These are phyloP conservation scores for Paramecium pentaurelia DNA, from an alignment of 73 alveolate genomes.

Conservation along the genomic window DNA sequence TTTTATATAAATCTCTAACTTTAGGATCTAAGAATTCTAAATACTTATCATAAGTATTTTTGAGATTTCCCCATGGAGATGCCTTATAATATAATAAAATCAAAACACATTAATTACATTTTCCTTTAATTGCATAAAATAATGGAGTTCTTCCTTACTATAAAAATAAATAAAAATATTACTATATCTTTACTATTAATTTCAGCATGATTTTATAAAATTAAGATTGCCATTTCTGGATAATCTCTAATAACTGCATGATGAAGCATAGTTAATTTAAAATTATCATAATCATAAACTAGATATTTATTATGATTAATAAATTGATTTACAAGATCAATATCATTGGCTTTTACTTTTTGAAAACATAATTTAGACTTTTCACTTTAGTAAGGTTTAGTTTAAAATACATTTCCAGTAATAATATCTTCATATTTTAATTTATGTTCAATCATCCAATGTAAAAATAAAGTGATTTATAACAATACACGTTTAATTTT, in stretches of 20 bases:
- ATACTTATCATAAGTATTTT: slow-evolving; percentile 2
- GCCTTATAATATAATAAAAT: neutral
- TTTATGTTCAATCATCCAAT: neutral
- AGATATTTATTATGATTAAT: neutral
- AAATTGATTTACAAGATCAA: neutral
- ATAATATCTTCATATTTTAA: neutral
- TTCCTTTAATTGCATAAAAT: neutral
- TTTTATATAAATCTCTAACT: neutral
- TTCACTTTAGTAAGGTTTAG: neutral
- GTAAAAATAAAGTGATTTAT: neutral
- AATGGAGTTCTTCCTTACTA: slow-evolving; percentile 1
- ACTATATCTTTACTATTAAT: neutral
- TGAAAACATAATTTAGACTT: neutral
- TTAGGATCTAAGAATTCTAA: neutral
- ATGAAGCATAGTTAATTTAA: neutral
- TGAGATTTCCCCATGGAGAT: slow-evolving; percentile 14
- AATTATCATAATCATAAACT: slow-evolving; percentile 7
- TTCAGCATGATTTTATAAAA: neutral
- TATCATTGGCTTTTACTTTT: neutral
- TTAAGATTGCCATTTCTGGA: neutral
- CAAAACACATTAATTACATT: neutral
- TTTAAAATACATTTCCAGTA: neutral
- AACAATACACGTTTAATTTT: neutral
- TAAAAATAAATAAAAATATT: neutral
- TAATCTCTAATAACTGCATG: neutral